Base-by-base conservation (phyloP, 495 filamentous ascomycete species). In the Hypoxylon trugodes region DNA sequence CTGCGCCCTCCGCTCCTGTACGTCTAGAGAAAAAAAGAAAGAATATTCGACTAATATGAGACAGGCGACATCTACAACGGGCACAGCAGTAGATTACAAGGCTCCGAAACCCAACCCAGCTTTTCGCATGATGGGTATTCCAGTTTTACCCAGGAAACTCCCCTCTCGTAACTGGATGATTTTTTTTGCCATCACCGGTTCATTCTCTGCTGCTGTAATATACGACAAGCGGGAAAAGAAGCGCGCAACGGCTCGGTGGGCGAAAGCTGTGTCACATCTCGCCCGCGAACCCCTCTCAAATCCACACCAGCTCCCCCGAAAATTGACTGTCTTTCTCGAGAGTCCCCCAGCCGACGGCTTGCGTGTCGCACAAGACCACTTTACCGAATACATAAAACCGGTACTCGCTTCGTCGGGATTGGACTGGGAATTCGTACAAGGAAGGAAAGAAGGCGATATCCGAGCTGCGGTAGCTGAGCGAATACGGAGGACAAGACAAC, bases 161-260 rank as follows among this genome's bases (percentile, higher is more conserved):
- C 95, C 95, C 15, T 99, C 95, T 9, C 88, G 96, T 22, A 98
- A 98, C 71, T 99, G 95, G 95, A 85, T 91, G 77, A 97, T 99
- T 65, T 98, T 99, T 79, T 81, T 94, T 69, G 78, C 89, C 13
- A 74, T 98, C 61, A 88, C 88, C 10, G 87, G 87, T 24, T 86
- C 90, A 28, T 89, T 96, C 65, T 86, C 89, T 0, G 86, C 82
- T 5, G 88, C 90, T 8, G 74, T 97, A 42, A 81, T 91, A 64
- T 97, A 98, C 78, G 95, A 99, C 76, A 91, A 92, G 62, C 84
- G 89, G 30, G 88, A 97, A 75, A 97, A 94, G 77, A 89, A 86
- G 51, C 86, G 87, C 46, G 84, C 84, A 9, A 94, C 93, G 43
- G 81, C 88, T 53, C 94, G 92, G 77, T 99, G 95, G 95, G 84